phyloP scores from a whole-genome alignment of 106 monocot genomes.

The Dioscorea zingiberensis region DNA sequence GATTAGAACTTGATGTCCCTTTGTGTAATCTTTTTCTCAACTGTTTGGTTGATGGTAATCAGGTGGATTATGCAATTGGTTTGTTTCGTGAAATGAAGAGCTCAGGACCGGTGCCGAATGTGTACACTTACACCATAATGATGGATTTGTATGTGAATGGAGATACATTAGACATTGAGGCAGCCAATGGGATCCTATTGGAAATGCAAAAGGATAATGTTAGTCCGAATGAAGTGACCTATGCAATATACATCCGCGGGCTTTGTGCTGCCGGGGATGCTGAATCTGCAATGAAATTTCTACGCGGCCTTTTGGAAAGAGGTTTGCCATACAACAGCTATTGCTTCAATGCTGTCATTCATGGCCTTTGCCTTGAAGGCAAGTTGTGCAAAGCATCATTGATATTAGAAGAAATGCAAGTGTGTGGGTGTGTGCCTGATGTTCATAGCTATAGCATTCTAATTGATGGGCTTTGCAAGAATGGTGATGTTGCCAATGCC shows the following conservation, averaged over 20 bases:
- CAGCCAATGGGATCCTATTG: constrained; percentile 9
- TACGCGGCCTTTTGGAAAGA: neutral
- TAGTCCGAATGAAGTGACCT: constrained; percentile 17
- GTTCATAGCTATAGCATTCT: constrained; percentile 23
- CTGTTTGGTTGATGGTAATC: constrained; percentile 10
- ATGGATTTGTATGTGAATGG: constrained; percentile 13
- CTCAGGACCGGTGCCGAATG: constrained; percentile 28
- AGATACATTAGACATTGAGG: constrained; percentile 1
- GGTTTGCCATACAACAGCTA: constrained; percentile 12
- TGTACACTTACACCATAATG: constrained; percentile 31
- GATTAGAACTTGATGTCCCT: constrained; percentile 5
- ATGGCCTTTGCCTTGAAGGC: constrained; percentile 11
- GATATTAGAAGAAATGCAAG: constrained; percentile 14
- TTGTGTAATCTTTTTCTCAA: constrained; percentile 31
- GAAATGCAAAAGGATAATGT: constrained; percentile 21
- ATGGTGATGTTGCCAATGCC: constrained; percentile 7
- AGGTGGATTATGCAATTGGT: neutral
- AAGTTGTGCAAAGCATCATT: neutral
- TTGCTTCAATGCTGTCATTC: constrained; percentile 26
- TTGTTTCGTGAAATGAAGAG: constrained; percentile 21
- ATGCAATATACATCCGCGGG: constrained; percentile 19
- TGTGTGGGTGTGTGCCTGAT: constrained; percentile 5
- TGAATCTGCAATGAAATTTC: constrained; percentile 19
- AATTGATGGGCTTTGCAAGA: constrained; percentile 28
- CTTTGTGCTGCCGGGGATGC: constrained; percentile 17